Evolutionary conservation across 306 rosid species (phyloP).

Genomic region (Corylus avellana): DNA sequence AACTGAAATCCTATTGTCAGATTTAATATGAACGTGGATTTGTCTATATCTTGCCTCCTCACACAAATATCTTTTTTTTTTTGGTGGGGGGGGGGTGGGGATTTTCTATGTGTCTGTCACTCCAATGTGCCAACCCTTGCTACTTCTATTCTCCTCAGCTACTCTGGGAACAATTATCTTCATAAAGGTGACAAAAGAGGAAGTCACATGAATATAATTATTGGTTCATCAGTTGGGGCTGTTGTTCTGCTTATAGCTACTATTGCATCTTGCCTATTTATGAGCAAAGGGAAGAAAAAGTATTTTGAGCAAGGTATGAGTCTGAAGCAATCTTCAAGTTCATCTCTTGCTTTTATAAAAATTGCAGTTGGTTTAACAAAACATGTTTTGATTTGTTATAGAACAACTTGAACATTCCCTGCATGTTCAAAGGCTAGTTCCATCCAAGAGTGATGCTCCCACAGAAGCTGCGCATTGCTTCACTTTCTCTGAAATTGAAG

Average conservation of each 20-base stretch:
- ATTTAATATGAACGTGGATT: not conserved
- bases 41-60: not conserved
- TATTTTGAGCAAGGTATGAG: slow-evolving; percentile 55
- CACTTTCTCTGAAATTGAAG: slow-evolving; percentile 65
- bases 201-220: slow-evolving; percentile 49
- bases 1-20: not conserved
- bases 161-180: slow-evolving; percentile 75
- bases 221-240: slow-evolving; percentile 85
- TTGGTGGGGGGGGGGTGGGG: too few relatives aligned
- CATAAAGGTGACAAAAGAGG: slow-evolving; percentile 47
- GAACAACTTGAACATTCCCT: slow-evolving; percentile 47
- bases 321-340: slow-evolving; percentile 10
- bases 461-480: slow-evolving; percentile 86
- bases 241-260: slow-evolving; percentile 68
- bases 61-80: not conserved
- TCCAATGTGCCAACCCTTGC: slow-evolving; percentile 15
- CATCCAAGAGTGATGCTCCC: slow-evolving; percentile 61
- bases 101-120: not conserved
- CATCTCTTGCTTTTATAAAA: slow-evolving; percentile 5
- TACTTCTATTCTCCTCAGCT: slow-evolving; percentile 49
- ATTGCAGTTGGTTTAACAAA: slow-evolving; percentile 28
- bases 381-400: slow-evolving; percentile 34
- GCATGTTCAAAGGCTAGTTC: slow-evolving; percentile 52
- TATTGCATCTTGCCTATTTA: slow-evolving; percentile 53
- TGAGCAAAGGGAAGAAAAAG: slow-evolving; percentile 58